These are phyloP conservation scores for Quaeritorhiza haematococci DNA, from an alignment of 371 early-diverging fungal genomes.

Conservation along the genomic window DNA sequence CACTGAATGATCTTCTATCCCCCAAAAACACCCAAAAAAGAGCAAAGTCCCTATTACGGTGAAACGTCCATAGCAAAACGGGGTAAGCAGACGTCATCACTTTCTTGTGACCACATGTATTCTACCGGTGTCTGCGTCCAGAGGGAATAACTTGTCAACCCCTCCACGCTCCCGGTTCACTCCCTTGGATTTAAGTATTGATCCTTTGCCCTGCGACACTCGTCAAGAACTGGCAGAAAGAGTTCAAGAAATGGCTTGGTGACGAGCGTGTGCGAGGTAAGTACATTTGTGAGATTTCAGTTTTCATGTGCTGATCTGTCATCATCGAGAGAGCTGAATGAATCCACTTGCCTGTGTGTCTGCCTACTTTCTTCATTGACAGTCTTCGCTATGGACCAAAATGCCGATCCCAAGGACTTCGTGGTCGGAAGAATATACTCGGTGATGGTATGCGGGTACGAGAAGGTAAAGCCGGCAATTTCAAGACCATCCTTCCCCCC, in stretches of 20 bases:
- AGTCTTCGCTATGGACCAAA: slow-evolving; percentile 44
- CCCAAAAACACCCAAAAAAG: not conserved
- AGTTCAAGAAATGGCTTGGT: slow-evolving; percentile 65
- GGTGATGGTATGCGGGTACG: slow-evolving; percentile 53
- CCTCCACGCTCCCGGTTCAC: too few relatives aligned
- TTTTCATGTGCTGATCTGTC: too few relatives aligned
- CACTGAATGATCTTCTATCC: slow-evolving; percentile 6
- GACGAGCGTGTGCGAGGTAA: slow-evolving; percentile 31
- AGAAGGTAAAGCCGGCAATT: slow-evolving; percentile 34
- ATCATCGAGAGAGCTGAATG: too few relatives aligned
- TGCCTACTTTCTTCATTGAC: slow-evolving; percentile 7
- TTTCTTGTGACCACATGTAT: too few relatives aligned
- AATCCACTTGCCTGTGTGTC: too few relatives aligned
- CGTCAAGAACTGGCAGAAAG: slow-evolving; percentile 55
- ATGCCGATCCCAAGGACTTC: slow-evolving; percentile 43
- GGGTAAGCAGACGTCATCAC: not conserved
- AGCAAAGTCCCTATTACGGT: slow-evolving; percentile 40
- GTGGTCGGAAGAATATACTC: slow-evolving; percentile 41
- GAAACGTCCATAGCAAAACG: slow-evolving; percentile 28
- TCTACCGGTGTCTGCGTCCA: too few relatives aligned
- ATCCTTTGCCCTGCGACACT: slow-evolving; percentile 62
- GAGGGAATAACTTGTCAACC: too few relatives aligned
- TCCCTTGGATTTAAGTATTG: too few relatives aligned
- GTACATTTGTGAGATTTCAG: too few relatives aligned
- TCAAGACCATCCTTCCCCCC: too few relatives aligned